Evolutionary conservation across 2,329 filamentous ascomycete genomes (phyloP).

Genomic region (Fusarium sp.): DNA sequence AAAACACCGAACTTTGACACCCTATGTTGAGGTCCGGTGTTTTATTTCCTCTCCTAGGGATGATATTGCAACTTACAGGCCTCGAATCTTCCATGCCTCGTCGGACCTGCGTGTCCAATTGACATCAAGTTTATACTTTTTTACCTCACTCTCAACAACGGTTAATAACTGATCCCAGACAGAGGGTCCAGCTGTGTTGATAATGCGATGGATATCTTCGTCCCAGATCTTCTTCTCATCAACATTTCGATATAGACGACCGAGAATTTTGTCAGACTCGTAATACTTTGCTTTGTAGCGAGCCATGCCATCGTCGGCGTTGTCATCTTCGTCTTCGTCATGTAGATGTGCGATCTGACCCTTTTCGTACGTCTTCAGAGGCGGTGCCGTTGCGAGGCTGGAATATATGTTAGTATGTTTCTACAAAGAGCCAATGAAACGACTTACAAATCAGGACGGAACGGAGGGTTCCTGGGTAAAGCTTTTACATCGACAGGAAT

Average conservation of each 20-base stretch:
- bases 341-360: conserved; percentile 47
- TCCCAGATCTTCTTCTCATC: conserved; percentile 75
- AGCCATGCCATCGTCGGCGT: conserved; percentile 54
- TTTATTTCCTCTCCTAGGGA: too few species aligned
- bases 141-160: conserved; percentile 33
- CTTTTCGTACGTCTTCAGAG: conserved; percentile 56
- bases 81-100: conserved; percentile 56
- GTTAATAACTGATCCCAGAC: conserved; percentile 57
- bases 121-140: conserved; percentile 34
- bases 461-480: conserved; percentile 52
- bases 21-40: too few species aligned
- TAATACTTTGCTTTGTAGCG: conserved; percentile 67
- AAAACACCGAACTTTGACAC: too few species aligned
- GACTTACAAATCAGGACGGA: conserved; percentile 65
- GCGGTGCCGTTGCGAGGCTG: conserved; percentile 58
- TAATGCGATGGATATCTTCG: conserved; percentile 53
- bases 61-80: conserved; percentile 50
- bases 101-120: conserved; percentile 48
- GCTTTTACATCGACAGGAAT: conserved; percentile 60
- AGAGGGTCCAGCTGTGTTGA: conserved; percentile 41
- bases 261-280: conserved; percentile 72
- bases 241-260: conserved; percentile 75
- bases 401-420: not conserved
- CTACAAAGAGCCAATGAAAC: too few species aligned
- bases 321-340: conserved; percentile 49